These are phyloP conservation scores for Boletus rufocinnamomeus DNA, from an alignment of 768 basidiomycete species.

Conservation along the genomic window DNA sequence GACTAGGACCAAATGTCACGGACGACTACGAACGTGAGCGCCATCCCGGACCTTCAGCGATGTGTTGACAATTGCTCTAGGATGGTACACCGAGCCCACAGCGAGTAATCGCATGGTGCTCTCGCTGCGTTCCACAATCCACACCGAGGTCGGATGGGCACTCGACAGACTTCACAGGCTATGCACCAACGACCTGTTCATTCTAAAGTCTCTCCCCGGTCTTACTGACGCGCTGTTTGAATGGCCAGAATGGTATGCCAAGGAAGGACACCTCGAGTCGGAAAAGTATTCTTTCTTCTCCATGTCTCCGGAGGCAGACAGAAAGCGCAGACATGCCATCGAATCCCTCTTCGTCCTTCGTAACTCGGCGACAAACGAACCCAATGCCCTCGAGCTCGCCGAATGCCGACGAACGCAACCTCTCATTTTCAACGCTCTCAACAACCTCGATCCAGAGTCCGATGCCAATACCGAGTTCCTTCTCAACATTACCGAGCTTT, in stretches of 20 bases:
- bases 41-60: constrained; percentile 1
- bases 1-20: constrained; percentile 47
- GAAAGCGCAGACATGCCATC: constrained; percentile 72
- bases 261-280: constrained; percentile 54
- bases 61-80: constrained; percentile 38
- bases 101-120: constrained; percentile 90
- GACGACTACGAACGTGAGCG: constrained; percentile 78
- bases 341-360: constrained; percentile 85
- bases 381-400: constrained; percentile 63
- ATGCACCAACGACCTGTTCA: constrained; percentile 77
- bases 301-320: constrained; percentile 47
- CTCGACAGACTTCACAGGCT: constrained; percentile 82
- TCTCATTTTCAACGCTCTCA: constrained; percentile 65
- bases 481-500: constrained; percentile 68
- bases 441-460: constrained; percentile 56
- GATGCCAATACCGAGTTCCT: constrained; percentile 75
- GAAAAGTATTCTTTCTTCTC: constrained; percentile 57
- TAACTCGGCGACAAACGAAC: constrained; percentile 75
- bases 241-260: constrained; percentile 85
- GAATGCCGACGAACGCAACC: constrained; percentile 61
- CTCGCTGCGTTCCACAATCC: constrained; percentile 80
- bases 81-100: constrained; percentile 83
- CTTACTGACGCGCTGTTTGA: constrained; percentile 82
- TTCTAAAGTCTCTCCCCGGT: constrained; percentile 71
- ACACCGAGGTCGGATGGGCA: constrained; percentile 85